phyloP scores from a whole-genome alignment of 345 rosid genomes.

The Toxicodendron radicans region DNA sequence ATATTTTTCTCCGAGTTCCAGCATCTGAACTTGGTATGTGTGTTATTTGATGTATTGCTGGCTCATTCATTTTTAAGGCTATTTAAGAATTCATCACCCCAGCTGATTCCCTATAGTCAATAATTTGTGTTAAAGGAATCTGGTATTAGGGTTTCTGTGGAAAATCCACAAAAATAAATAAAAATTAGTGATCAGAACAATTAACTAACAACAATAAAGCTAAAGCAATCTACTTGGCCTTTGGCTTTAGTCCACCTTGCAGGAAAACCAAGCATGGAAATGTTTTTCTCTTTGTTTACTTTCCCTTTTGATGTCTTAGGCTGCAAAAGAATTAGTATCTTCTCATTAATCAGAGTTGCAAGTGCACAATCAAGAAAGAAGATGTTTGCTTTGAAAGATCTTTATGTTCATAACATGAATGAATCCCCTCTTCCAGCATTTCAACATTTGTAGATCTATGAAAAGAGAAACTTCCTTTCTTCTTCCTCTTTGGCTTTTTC shows the following conservation, averaged over 20 bases:
- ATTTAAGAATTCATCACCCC: not conserved
- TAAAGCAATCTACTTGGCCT: not conserved
- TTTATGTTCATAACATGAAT: no score
- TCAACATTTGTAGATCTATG: not conserved
- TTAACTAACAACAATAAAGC: not conserved
- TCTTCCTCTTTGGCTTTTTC: no score
- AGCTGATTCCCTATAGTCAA: not conserved
- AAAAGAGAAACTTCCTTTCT: no score
- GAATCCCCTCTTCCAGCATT: not conserved
- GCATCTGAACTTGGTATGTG: conserved; percentile 30
- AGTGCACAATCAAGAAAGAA: no score
- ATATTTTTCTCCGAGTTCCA: conserved; percentile 28
- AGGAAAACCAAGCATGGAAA: not conserved
- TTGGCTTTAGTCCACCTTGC: not conserved
- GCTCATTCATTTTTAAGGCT: not conserved
- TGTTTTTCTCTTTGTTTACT: not conserved
- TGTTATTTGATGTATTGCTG: not conserved
- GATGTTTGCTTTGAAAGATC: not conserved
- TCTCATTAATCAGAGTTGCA: not conserved
- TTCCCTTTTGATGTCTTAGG: not conserved
- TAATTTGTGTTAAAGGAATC: not conserved
- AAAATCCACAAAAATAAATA: not conserved
- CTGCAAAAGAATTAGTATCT: not conserved
- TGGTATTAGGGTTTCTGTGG: not conserved
- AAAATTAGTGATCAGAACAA: not conserved